These are phyloP conservation scores for Gastrolobium bilobum DNA, from an alignment of 306 rosid species.

Conservation along the genomic window DNA sequence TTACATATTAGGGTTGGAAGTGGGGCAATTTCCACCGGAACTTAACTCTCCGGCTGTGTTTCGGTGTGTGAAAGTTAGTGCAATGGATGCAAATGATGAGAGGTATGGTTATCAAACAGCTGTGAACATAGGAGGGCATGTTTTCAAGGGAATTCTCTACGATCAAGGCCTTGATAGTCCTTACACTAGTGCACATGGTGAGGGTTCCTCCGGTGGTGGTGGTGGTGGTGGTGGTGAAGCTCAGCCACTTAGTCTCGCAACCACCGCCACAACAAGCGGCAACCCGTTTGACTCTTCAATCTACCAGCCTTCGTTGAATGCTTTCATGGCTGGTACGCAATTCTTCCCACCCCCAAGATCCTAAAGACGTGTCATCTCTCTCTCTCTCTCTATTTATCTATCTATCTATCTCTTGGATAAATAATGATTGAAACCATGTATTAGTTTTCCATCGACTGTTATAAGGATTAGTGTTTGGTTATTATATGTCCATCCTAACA, in stretches of 20 bases:
- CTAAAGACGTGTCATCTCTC: constrained; percentile 45
- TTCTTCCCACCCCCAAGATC: constrained; percentile 96
- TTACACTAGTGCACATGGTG: constrained; percentile 55
- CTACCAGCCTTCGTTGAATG: constrained; percentile 82
- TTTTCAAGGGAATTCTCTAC: constrained; percentile 94
- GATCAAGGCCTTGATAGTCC: constrained; percentile 79
- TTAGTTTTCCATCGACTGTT: constrained; percentile 23
- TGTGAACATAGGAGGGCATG: constrained; percentile 91
- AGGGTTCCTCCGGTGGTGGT: constrained; percentile 67
- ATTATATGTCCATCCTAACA: constrained; percentile 45
- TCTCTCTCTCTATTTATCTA: neutral
- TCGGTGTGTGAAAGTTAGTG: constrained; percentile 88
- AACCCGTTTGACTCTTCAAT: constrained; percentile 71
- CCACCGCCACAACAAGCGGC: constrained; percentile 36
- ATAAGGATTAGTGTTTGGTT: constrained; percentile 13
- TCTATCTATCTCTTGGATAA: neutral
- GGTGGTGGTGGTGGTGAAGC: constrained; percentile 59
- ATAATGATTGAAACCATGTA: constrained; percentile 36
- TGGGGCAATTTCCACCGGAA: constrained; percentile 84
- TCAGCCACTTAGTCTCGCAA: constrained; percentile 62
- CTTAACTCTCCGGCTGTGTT: constrained; percentile 87
- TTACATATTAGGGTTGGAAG: constrained; percentile 84
- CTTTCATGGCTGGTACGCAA: constrained; percentile 99
- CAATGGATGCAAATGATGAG: constrained; percentile 87
- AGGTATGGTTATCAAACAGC: constrained; percentile 95